Evolutionary conservation across 768 basidiomycete genomes (phyloP).

Genomic region (Naganishia randhawae): DNA sequence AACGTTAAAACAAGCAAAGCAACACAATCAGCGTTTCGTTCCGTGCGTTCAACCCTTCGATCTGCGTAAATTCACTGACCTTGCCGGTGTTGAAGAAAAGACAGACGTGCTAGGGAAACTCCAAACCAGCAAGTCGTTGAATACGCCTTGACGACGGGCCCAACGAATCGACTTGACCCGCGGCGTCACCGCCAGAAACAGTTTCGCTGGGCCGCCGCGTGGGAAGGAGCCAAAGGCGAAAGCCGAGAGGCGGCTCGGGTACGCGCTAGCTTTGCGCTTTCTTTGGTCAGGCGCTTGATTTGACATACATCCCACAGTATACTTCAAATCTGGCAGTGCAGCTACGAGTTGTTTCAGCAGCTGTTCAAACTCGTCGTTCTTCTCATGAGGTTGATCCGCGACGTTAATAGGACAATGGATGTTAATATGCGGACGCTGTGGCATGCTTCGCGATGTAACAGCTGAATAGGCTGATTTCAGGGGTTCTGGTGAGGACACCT

Average conservation of each 20-base stretch:
- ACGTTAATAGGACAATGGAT: no score
- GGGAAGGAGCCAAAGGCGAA: background rate
- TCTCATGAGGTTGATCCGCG: no score
- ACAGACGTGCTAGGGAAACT: constrained; percentile 20
- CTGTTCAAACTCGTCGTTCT: no score
- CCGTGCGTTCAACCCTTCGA: background rate
- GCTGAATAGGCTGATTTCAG: no score
- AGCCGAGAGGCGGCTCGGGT: background rate
- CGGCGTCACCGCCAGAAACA: constrained; percentile 10
- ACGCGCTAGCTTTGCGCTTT: background rate
- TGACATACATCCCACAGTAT: background rate
- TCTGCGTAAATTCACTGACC: background rate
- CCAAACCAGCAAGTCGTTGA: background rate
- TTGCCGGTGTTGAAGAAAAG: constrained; percentile 24
- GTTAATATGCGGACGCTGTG: no score
- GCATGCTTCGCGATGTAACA: no score
- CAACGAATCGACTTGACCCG: background rate
- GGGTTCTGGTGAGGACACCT: no score
- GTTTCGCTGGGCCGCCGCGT: background rate
- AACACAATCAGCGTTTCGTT: constrained; percentile 16
- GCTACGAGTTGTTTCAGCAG: background rate
- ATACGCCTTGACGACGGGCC: background rate
- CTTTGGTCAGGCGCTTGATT: background rate
- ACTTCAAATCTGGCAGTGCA: background rate
- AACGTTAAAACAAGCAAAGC: background rate